A percentile compares a stretch with the other conserved stretches of the same genome.
Evolutionary conservation across 2,329 filamentous ascomycete species (phyloP).

Genomic region (Diaporthe humulicola): DNA sequence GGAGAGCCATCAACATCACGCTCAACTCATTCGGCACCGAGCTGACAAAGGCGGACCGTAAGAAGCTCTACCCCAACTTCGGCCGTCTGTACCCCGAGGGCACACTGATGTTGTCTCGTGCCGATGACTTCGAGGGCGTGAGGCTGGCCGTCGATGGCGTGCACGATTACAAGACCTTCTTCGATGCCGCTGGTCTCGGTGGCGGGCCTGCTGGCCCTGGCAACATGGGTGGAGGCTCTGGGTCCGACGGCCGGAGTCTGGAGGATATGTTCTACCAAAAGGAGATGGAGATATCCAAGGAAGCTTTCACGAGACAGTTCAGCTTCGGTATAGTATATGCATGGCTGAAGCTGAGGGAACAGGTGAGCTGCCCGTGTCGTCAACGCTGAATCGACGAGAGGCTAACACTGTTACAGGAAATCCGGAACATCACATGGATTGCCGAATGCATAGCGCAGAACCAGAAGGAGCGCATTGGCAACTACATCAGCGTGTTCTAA

Average conservation of each 20-base stretch:
- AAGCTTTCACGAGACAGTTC: constrained; percentile 95
- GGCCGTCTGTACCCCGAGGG: constrained; percentile 94
- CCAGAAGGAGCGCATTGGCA: constrained; percentile 98
- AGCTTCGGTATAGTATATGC: constrained; percentile 95
- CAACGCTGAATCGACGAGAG: constrained; percentile 18
- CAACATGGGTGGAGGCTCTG: constrained; percentile 86
- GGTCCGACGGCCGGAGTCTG: constrained; percentile 86
- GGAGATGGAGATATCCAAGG: constrained; percentile 98
- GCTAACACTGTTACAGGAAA: constrained; percentile 77
- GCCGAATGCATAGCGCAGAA: constrained; percentile 99
- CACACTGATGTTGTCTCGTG: constrained; percentile 92
- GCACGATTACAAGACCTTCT: constrained; percentile 94
- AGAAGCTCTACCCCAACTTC: constrained; percentile 95
- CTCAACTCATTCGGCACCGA: constrained; percentile 99
- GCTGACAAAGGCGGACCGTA: constrained; percentile 90
- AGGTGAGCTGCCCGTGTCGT: constrained; percentile 70
- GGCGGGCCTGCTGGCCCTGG: constrained; percentile 80
- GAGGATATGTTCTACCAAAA: constrained; percentile 99
- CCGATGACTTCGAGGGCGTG: constrained; percentile 95
- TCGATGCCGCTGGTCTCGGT: constrained; percentile 87
- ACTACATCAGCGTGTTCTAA: constrained; percentile 98
- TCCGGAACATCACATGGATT: constrained; percentile 99
- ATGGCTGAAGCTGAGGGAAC: constrained; percentile 97
- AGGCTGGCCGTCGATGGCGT: constrained; percentile 93
- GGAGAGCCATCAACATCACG: constrained; percentile 98